Percentiles rank a stretch among this genome's conserved stretches.
These are phyloP conservation scores for grape (Vitis vinifera) DNA, from an alignment of 164 flowering plant genomes.

Conservation along the genomic window DNA sequence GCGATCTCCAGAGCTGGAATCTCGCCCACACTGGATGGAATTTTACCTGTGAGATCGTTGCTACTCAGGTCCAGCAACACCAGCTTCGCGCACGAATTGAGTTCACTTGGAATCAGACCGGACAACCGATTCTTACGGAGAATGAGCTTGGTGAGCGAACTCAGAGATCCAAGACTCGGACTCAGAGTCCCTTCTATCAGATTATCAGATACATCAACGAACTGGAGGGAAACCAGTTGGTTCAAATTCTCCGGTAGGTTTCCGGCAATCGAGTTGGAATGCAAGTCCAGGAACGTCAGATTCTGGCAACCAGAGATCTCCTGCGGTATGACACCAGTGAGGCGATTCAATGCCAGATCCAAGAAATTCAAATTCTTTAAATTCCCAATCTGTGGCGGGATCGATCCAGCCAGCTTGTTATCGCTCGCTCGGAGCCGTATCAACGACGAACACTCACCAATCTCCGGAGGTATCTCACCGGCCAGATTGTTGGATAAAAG, in stretches of 20 bases:
- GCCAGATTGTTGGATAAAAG: conserved; percentile 75
- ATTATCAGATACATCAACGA: conserved; percentile 66
- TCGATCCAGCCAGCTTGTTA: conserved; percentile 60
- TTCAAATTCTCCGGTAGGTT: conserved; percentile 46
- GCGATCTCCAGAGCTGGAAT: conserved; percentile 81
- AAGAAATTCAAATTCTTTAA: conserved; percentile 58
- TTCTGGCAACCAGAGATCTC: conserved; percentile 70
- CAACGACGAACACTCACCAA: conserved; percentile 63
- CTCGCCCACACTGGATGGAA: conserved; percentile 59
- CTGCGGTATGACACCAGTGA: conserved; percentile 55
- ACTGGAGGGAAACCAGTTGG: conserved; percentile 53
- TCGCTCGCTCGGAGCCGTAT: conserved; percentile 60
- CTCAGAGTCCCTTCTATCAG: conserved; percentile 50
- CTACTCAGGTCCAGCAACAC: conserved; percentile 67
- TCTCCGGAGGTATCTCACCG: conserved; percentile 59
- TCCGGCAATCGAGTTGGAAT: conserved; percentile 61
- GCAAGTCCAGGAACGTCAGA: conserved; percentile 71
- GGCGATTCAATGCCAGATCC: conserved; percentile 60
- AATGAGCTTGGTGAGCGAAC: conserved; percentile 68
- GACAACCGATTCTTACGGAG: conserved; percentile 55
- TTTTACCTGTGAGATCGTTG: conserved; percentile 51
- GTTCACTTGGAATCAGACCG: conserved; percentile 57
- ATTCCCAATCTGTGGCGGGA: conserved; percentile 66
- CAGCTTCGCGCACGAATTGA: conserved; percentile 66
- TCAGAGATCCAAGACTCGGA: conserved; percentile 58